Evolutionary conservation across 1,139 yeast genomes (phyloP), one percentile per base, ranked within the genome.

Genomic region (Debaryomyces udenii): DNA sequence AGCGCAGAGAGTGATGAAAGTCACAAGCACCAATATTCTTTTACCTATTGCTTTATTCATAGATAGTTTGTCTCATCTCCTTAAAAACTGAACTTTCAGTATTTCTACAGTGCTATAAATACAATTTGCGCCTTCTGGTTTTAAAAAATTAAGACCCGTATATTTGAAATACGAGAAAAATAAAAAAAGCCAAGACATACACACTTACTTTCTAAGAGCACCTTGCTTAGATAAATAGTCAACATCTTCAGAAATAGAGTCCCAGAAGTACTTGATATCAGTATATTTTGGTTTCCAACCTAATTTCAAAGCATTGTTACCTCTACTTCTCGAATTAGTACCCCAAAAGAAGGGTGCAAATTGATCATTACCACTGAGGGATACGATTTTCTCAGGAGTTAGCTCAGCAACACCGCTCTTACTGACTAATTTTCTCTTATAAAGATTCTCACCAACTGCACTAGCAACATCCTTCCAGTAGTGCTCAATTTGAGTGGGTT

Each of bases 401-500:
- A 61, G 46, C 6, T 51, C 45, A 6, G 35, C 48, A 4, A 61
- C 59, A n/a, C 51, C 54, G 3, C 51, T 43, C 11, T 53, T 49
- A 9, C 41, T 40, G 15, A 59, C 38, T 4, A 53, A 35, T 2
- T 51, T 50, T 34, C 45, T 49, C 2, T 48, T 38, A 20, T 44
- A 39, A 35, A 66, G 49, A 2, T 38, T 28, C 37, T 52, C 33
- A 2, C 56, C 64, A 17, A 69, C 52, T 6, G 45, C 48, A 23
- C 49, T 47, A 11, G 66, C 50, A 29, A 65, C 66, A 27, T 65
- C 64, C 11, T 47, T 47, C 70, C 70, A 70, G n/a, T 48, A 44
- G 45, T 66, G 69, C 38, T 60, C 64, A 28, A 57, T 50, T 10
- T 39, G 40, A n/a, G 54, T 40, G 5, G 61, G 57, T 9, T 41